Base-by-base conservation (phyloP, 2,329 filamentous ascomycete species). In the Nothopassalora personata region DNA sequence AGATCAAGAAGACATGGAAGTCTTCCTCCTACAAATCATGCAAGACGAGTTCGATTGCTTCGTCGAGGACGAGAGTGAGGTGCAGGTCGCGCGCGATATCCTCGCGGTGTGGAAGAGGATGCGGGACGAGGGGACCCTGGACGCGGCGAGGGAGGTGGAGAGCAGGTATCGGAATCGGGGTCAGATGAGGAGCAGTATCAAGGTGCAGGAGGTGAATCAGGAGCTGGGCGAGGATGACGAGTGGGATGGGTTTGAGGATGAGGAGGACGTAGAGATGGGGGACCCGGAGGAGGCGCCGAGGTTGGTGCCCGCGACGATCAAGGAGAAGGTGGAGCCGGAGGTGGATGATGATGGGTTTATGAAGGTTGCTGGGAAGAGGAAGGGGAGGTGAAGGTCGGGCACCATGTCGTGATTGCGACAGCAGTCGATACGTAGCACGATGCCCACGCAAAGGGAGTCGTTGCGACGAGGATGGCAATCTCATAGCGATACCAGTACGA, bases 21-120 rank as follows among this genome's bases (percentile, higher is more conserved):
- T 87, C 45, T 86, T 95, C 54, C 80, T 97, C 51, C 79, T 96
- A 50, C 90, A 97, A 70, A 86, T 96, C 61, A 94, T 97, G 88
- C 83, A 89, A 63, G 94, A 97, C 77, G 94, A 99, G 75, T 99
- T 97, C 70, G 91, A 96, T 69, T 88, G 94, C 57, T 87, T 90
- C 58, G 84, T 97, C 30, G 94, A 97, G 70, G 94, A 99, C 74
- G 92, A 91, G 67, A 93, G 87, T 51, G 89, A 86, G 34, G 85
- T 83, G 55, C 83, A 87, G 57, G 84, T 96, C 6, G 91, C 91
- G 9, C 79, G 80, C 59, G 81, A 86, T 67, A 89, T 97, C 59
- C 76, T 95, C 73, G 80, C 81, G 54, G 76, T 93, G 63, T 81
- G 86, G 68, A 79, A 79, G 59, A 82, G 89, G 70, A 85, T 86